Evolutionary conservation across 1,284 basidiomycete genomes (phyloP).

Genomic region (Mycosarcoma mackinlayi): DNA sequence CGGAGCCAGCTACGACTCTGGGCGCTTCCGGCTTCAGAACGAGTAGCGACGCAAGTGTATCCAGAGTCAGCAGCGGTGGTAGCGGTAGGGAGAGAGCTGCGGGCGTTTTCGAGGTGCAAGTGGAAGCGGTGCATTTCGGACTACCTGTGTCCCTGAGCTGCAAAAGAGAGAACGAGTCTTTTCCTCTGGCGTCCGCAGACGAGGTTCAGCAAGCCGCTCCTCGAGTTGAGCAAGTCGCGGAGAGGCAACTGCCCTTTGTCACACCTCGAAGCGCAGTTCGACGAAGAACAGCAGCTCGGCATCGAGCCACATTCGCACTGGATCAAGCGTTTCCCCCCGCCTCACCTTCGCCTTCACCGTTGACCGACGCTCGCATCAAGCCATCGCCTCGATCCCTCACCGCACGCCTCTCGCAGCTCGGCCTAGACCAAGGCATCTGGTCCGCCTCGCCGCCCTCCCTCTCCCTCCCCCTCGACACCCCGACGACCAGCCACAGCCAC

Average conservation of each 20-base stretch:
- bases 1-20: slow-evolving; percentile 12
- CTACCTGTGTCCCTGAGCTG: slow-evolving; percentile 14
- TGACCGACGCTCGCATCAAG: not conserved
- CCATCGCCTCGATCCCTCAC: slow-evolving; percentile 15
- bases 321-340: too few species aligned
- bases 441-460: slow-evolving; percentile 18
- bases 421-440: slow-evolving; percentile 41
- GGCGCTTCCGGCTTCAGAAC: slow-evolving; percentile 14
- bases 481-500: not conserved
- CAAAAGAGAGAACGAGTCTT: not conserved
- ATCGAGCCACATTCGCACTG: not conserved
- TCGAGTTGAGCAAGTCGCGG: not conserved
- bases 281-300: slow-evolving; percentile 16
- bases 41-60: slow-evolving; percentile 12
- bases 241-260: slow-evolving; percentile 11
- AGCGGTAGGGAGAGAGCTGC: too few species aligned
- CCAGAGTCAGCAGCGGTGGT: slow-evolving; percentile 12
- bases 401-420: slow-evolving; percentile 17
- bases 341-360: not conserved
- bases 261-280: slow-evolving; percentile 20
- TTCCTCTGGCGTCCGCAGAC: not conserved
- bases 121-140: slow-evolving; percentile 13
- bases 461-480: slow-evolving; percentile 10
- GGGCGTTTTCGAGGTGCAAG: too few species aligned
- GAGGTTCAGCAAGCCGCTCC: not conserved